A percentile compares a stretch with the other conserved stretches of the same genome.
These are phyloP conservation scores for Torulaspora maleeae DNA, from an alignment of 805 yeast genomes.

Conservation along the genomic window DNA sequence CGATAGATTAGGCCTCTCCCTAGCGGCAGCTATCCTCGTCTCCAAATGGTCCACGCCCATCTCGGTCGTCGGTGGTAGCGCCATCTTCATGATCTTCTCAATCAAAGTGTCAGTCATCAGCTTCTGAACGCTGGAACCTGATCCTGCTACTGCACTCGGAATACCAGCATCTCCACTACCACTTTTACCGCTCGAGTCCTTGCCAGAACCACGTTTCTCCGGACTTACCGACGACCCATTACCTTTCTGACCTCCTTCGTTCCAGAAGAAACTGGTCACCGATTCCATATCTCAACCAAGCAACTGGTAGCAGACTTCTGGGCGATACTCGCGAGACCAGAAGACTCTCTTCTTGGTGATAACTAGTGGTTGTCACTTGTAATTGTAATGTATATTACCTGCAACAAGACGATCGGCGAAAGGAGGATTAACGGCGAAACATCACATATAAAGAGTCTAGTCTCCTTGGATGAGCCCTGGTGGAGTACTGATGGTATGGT, in stretches of 20 bases:
- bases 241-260: slow-evolving; percentile 20
- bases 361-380: not conserved
- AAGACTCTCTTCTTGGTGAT: not conserved
- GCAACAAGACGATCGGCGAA: slow-evolving; percentile 1
- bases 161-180: slow-evolving; percentile 2
- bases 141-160: slow-evolving; percentile 2
- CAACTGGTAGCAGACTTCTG: not conserved
- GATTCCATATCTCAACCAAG: slow-evolving; percentile 14
- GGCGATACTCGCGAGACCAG: not conserved
- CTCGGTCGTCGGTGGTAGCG: slow-evolving; percentile 59
- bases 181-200: slow-evolving; percentile 1
- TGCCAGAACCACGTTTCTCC: slow-evolving; percentile 6
- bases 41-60: slow-evolving; percentile 43
- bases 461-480: not conserved
- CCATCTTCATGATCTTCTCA: slow-evolving; percentile 66
- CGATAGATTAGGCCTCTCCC: slow-evolving; percentile 62
- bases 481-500: not conserved
- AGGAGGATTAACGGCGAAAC: slow-evolving; percentile 1
- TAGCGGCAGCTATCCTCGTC: slow-evolving; percentile 55
- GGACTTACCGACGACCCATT: slow-evolving; percentile 8
- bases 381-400: not conserved
- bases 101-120: slow-evolving; percentile 61
- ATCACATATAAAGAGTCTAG: not conserved
- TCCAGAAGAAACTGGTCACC: slow-evolving; percentile 24
- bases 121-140: slow-evolving; percentile 30